Percentiles rank a stretch among this genome's conserved stretches.
phyloP scores from a whole-genome alignment of 768 basidiomycete genomes.

The Collybiopsis confluens region DNA sequence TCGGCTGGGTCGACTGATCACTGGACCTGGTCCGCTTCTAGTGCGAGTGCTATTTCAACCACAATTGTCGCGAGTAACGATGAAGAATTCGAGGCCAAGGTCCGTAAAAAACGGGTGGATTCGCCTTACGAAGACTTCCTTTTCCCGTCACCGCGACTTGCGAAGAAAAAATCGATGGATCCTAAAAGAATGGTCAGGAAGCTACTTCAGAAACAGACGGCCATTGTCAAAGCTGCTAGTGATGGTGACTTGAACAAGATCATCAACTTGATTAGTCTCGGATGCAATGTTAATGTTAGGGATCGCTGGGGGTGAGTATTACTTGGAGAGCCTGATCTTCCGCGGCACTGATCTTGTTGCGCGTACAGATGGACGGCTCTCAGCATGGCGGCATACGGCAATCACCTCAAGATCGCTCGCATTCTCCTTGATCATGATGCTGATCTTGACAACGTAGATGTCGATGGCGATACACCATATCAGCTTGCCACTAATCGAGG shows the following conservation, averaged over 20 bases:
- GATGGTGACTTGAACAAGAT: conserved; percentile 15
- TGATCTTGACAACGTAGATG: conserved; percentile 15
- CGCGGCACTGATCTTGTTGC: not conserved
- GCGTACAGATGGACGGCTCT: conserved; percentile 15
- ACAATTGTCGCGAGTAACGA: not conserved
- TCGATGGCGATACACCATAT: conserved; percentile 14
- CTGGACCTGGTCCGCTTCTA: not conserved
- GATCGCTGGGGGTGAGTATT: conserved; percentile 3
- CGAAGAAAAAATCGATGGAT: conserved; percentile 2
- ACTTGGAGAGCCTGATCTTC: not conserved
- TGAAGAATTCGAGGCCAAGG: not conserved
- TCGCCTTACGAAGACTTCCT: not conserved
- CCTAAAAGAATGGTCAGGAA: conserved; percentile 12
- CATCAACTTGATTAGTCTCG: conserved; percentile 11
- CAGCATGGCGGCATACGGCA: conserved; percentile 16
- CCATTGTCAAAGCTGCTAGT: conserved; percentile 16
- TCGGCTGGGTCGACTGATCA: too few relatives aligned
- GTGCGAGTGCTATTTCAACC: not conserved
- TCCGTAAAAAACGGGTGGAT: not conserved
- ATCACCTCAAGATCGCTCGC: conserved; percentile 14
- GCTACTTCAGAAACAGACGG: conserved; percentile 15
- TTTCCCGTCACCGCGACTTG: not conserved
- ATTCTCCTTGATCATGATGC: conserved; percentile 14
- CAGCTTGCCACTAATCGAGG: conserved; percentile 13
- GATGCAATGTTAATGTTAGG: conserved; percentile 7